phyloP scores from a whole-genome alignment of 371 early-diverging fungal species.

The Actinomucor elegans region DNA sequence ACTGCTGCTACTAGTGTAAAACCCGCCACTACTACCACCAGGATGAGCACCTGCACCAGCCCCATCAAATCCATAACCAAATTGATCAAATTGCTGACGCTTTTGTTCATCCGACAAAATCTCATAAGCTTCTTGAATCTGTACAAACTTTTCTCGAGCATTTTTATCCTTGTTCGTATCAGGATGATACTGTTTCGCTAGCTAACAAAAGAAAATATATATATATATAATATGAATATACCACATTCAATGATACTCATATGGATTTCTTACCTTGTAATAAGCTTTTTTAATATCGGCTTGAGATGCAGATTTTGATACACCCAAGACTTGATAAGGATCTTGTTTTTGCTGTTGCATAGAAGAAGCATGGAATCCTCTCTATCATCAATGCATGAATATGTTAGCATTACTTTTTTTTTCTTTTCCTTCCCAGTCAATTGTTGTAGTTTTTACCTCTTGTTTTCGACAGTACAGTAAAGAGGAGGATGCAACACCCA shows the following conservation, averaged over 20 bases:
- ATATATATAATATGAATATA: neutral
- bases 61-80: constrained; percentile 59
- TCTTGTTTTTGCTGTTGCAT: constrained; percentile 53
- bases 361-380: constrained; percentile 8
- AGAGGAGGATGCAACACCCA: too few species aligned
- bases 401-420: neutral
- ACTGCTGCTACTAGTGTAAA: constrained; percentile 13
- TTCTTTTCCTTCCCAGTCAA: neutral
- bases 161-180: constrained; percentile 89
- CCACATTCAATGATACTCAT: neutral
- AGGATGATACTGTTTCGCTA: constrained; percentile 95
- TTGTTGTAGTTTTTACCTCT: too few species aligned
- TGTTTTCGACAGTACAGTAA: too few species aligned
- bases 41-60: neutral
- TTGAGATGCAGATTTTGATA: constrained; percentile 70
- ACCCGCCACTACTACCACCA: neutral
- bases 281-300: constrained; percentile 94
- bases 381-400: neutral
- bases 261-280: constrained; percentile 62
- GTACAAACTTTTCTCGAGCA: constrained; percentile 91
- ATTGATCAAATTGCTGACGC: constrained; percentile 83
- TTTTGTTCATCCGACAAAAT: constrained; percentile 87
- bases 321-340: constrained; percentile 81
- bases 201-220: constrained; percentile 33
- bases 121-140: constrained; percentile 96